Conservation (phyloP, 352 stramenopile genomes). For the Hyaloperonospora arabidopsidis region DNA sequence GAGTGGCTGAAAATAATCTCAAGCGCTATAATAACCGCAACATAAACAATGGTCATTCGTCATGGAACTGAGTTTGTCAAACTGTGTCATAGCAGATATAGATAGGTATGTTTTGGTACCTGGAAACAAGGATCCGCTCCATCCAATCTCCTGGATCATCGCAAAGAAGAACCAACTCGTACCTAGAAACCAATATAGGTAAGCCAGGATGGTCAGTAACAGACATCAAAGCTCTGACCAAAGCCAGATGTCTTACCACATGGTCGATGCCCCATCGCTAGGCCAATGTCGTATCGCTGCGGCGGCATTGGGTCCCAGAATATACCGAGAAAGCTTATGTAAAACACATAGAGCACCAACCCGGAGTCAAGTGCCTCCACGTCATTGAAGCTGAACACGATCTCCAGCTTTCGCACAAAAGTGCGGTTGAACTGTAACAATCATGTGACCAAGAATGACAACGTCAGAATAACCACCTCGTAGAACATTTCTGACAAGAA, state of each 20-base stretch:
- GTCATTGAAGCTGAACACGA: constrained; percentile 85
- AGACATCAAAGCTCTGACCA: neutral
- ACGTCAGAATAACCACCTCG: neutral
- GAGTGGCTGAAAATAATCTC: constrained; percentile 85
- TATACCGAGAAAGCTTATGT: constrained; percentile 70
- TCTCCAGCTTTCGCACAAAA: constrained; percentile 80
- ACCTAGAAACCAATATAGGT: constrained; percentile 28
- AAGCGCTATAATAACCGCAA: constrained; percentile 34
- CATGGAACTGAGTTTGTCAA: constrained; percentile 1
- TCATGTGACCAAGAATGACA: constrained; percentile 6
- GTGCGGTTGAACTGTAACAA: constrained; percentile 67
- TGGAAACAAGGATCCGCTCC: constrained; percentile 83
- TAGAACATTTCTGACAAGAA: neutral
- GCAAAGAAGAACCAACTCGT: constrained; percentile 83
- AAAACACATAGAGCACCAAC: constrained; percentile 85
- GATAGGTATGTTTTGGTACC: constrained; percentile 43
- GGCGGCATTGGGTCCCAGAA: constrained; percentile 82
- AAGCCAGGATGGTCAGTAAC: constrained; percentile 12
- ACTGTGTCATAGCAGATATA: constrained; percentile 4
- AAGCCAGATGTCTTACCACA: constrained; percentile 32
- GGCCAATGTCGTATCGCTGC: constrained; percentile 67
- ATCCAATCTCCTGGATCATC: constrained; percentile 79
- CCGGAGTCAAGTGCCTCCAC: constrained; percentile 78
- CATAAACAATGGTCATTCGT: neutral
- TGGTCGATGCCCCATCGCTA: constrained; percentile 59